Evolutionary conservation across 352 stramenopile genomes (phyloP).

Genomic region (Elongisporangium undulatum): DNA sequence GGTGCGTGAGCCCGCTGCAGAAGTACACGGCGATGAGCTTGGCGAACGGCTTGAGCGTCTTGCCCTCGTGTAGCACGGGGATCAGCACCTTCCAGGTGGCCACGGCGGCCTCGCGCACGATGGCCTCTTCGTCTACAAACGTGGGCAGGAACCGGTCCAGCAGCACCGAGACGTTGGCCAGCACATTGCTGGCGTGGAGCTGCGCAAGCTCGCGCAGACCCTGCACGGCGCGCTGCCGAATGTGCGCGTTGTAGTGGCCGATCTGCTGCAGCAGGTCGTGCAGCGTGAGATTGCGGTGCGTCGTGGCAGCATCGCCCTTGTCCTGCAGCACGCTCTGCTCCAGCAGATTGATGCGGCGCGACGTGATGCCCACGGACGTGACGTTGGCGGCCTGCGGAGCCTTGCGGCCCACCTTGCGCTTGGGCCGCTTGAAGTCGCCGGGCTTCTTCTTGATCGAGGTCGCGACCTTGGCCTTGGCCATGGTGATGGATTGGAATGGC

Average conservation of each 20-base stretch:
- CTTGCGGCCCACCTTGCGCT: constrained; percentile 81
- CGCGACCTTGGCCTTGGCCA: constrained; percentile 40
- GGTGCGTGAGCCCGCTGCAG: constrained; percentile 73
- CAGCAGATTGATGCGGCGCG: constrained; percentile 76
- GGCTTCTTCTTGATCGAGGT: constrained; percentile 82
- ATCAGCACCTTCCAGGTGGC: constrained; percentile 62
- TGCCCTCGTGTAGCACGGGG: constrained; percentile 41
- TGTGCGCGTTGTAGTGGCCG: constrained; percentile 79
- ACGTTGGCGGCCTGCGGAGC: constrained; percentile 66
- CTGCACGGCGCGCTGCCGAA: constrained; percentile 66
- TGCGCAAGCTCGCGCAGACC: constrained; percentile 58
- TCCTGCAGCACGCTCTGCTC: constrained; percentile 76
- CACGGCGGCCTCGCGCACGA: constrained; percentile 71
- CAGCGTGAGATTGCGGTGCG: constrained; percentile 59
- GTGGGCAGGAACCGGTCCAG: constrained; percentile 74
- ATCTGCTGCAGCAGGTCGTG: constrained; percentile 63
- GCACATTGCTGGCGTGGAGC: constrained; percentile 46
- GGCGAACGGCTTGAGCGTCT: constrained; percentile 61
- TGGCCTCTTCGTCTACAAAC: constrained; percentile 73
- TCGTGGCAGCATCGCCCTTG: constrained; percentile 56
- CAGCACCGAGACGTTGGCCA: constrained; percentile 65
- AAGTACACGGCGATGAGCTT: constrained; percentile 75
- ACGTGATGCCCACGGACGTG: constrained; percentile 67
- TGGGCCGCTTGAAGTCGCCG: constrained; percentile 82
- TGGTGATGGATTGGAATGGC: constrained; percentile 9